Evolutionary conservation across 2,329 filamentous ascomycete genomes (phyloP).

Genomic region (Aspergillus sp.): DNA sequence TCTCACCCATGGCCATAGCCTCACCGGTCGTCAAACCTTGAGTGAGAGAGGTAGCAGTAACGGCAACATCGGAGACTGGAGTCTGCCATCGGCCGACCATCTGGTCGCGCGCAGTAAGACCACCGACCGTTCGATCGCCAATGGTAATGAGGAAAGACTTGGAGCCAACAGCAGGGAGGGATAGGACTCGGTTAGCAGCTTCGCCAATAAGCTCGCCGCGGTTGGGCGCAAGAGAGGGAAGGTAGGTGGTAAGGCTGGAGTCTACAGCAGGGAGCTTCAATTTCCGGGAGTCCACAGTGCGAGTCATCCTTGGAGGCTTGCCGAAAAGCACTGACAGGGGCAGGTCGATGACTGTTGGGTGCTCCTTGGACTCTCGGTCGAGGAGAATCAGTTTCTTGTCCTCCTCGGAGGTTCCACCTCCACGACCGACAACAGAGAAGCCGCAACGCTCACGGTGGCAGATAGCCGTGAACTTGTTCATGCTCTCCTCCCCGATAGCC

Average conservation of each 20-base stretch:
- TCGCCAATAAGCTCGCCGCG: conserved; percentile 56
- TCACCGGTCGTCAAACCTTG: conserved; percentile 76
- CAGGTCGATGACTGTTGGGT: conserved; percentile 79
- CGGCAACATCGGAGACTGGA: conserved; percentile 89
- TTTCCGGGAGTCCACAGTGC: conserved; percentile 69
- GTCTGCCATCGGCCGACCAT: conserved; percentile 97
- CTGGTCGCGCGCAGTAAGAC: conserved; percentile 84
- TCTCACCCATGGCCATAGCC: conserved; percentile 98
- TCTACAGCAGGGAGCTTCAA: conserved; percentile 71
- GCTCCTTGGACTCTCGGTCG: conserved; percentile 73
- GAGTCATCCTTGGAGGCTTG: conserved; percentile 77
- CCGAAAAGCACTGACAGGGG: conserved; percentile 88
- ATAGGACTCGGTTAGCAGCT: conserved; percentile 78
- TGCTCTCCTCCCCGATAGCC: conserved; percentile 74
- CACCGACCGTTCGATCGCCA: conserved; percentile 87
- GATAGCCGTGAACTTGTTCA: conserved; percentile 72
- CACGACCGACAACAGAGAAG: conserved; percentile 85
- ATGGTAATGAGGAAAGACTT: conserved; percentile 98
- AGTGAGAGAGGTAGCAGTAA: conserved; percentile 80
- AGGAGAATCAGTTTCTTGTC: conserved; percentile 74
- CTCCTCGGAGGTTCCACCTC: conserved; percentile 64
- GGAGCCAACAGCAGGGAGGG: conserved; percentile 86
- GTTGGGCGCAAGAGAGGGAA: conserved; percentile 55
- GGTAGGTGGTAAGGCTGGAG: conserved; percentile 66
- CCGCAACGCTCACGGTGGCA: conserved; percentile 81